Evolutionary conservation across 768 basidiomycete genomes (phyloP).

Genomic region (Mycena rebaudengoi): DNA sequence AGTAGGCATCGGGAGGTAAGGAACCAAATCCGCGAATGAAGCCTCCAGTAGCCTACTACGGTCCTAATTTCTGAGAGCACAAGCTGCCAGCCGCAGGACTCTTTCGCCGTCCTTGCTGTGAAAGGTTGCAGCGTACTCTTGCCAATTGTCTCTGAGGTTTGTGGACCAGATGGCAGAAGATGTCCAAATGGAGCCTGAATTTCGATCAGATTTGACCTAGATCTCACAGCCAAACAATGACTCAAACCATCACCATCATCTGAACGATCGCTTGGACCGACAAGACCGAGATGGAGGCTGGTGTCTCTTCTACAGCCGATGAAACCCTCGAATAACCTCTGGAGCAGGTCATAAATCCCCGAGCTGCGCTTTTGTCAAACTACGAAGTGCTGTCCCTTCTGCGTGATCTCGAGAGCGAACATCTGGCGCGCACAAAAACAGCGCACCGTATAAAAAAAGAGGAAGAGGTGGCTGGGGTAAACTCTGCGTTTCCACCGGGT

Average conservation of each 20-base stretch:
- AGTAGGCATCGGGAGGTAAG: too few species aligned
- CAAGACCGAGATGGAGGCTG: slow-evolving; percentile 25
- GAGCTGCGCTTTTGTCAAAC: slow-evolving; percentile 88
- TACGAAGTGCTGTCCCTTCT: slow-evolving; percentile 85
- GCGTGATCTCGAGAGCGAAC: slow-evolving; percentile 77
- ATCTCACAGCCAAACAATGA: slow-evolving; percentile 3
- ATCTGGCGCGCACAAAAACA: slow-evolving; percentile 72
- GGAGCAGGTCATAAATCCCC: slow-evolving; percentile 72
- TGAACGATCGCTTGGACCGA: too few species aligned
- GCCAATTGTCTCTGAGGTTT: too few species aligned
- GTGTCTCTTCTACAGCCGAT: background rate
- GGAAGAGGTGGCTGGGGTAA: slow-evolving; percentile 61
- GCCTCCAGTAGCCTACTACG: too few species aligned
- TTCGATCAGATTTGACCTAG: too few species aligned
- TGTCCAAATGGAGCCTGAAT: too few species aligned
- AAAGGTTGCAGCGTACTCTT: too few species aligned
- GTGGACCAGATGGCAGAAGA: too few species aligned
- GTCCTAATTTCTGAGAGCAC: too few species aligned
- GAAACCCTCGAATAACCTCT: slow-evolving; percentile 6
- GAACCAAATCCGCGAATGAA: too few species aligned
- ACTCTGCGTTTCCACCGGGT: slow-evolving; percentile 24
- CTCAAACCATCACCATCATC: background rate
- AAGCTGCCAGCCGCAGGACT: too few species aligned
- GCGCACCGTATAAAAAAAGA: slow-evolving; percentile 81
- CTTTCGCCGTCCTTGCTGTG: too few species aligned